Base-by-base conservation (phyloP, 805 yeast species). In the Ascoidea rubescens region DNA sequence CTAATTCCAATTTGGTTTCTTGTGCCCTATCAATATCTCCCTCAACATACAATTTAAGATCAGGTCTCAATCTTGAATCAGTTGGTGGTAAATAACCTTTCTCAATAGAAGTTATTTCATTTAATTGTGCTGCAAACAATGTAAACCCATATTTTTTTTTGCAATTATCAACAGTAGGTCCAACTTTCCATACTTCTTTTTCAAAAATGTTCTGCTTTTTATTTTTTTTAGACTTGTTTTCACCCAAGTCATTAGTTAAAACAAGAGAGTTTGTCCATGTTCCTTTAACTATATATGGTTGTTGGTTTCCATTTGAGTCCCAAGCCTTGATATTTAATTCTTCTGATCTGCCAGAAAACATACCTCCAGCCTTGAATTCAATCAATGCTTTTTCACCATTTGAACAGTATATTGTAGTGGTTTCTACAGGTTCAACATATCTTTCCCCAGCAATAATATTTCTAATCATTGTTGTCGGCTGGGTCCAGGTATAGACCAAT, bases 371-470 rank as follows among this genome's bases (percentile, higher is more conserved):
- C 54, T 87, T 84, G 70, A 87, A 93, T 50, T 78, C 84, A 17
- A 87, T 80, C 2, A 75, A 72, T 0, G 96, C 87, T 55, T 72
- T 78, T 46, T 74, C 71, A 0, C 95, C 95, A n/a, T 69, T 70
- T 1, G 87, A 78, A 2, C 89, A 78, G 48, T 77, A 74, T 1
- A 93, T 72, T 0, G 82, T 78, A 55, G 87, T 72, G 2, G 80
- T 66, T 16, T 87, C 81, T 2, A 75, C 71, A 1, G 99, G 99
- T 63, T 93, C 99, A 12, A 87, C 73, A 65, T 90, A 93, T 64
- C 88, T 85, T 60, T 93, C 99, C 31, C 99, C 98, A 1, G 97
- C 96, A 60, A 93, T 80, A 48, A 93, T 74, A 62, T 91, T 91
- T 60, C 91, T 83, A 59, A 93, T 68, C 59, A 87, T 74, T 0